phyloP scores from a whole-genome alignment of 208 protist genomes.

The Leishmania gerbilli region DNA sequence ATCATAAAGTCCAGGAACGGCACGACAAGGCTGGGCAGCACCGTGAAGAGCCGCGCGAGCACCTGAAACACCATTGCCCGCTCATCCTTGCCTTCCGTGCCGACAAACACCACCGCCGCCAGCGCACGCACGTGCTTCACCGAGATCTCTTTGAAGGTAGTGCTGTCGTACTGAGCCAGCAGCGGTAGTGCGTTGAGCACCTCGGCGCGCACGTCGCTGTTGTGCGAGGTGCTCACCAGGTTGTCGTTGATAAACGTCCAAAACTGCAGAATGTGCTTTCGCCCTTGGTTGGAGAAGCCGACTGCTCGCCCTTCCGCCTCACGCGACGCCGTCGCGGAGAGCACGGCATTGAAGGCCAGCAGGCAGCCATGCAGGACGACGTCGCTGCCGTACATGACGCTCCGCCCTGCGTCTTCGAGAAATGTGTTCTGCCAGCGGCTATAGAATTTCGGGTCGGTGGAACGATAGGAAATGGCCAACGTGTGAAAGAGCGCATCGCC shows the following conservation, averaged over 20 bases:
- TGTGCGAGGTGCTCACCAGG: constrained; percentile 29
- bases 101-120: constrained; percentile 48
- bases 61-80: constrained; percentile 65
- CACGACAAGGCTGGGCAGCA: constrained; percentile 69
- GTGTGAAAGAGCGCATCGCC: constrained; percentile 58
- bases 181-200: constrained; percentile 67
- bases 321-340: constrained; percentile 53
- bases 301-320: constrained; percentile 42
- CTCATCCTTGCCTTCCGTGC: constrained; percentile 50
- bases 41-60: constrained; percentile 56
- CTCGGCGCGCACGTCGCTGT: constrained; percentile 45
- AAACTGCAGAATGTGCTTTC: constrained; percentile 46
- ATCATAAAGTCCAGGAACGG: constrained; percentile 76
- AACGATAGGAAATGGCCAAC: constrained; percentile 67
- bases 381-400: constrained; percentile 39
- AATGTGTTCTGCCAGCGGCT: constrained; percentile 68
- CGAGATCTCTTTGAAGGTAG: constrained; percentile 58
- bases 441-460: constrained; percentile 47
- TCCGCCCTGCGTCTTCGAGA: constrained; percentile 52
- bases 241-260: constrained; percentile 65
- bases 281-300: constrained; percentile 41
- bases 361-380: constrained; percentile 62
- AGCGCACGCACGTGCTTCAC: constrained; percentile 48
- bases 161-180: constrained; percentile 75
- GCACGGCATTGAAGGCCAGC: constrained; percentile 70